Evolutionary conservation across 371 early-diverging fungal genomes (phyloP), one percentile per base, ranked within the genome.

Genomic region (Apophysomyces elegans): DNA sequence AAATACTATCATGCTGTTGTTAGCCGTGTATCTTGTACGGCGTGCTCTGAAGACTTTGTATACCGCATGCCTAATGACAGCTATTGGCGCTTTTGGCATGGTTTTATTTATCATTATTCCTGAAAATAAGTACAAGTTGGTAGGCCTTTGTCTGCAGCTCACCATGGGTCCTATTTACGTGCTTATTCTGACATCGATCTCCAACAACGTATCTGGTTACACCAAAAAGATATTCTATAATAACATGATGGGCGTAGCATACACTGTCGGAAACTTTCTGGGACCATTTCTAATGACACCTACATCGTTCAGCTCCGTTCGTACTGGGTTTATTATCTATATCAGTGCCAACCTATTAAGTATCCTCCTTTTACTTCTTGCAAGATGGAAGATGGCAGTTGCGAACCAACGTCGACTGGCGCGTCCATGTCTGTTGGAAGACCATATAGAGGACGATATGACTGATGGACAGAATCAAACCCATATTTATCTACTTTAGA

Each of bases 31-130:
- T 35, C 11, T 64, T 26, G 68, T 63, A 6, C 56, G 54, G 8
- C 66, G 61, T 18, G 68, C 71, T 7, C 62, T 66, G 14, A 59
- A 76, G 39, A 64, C 68, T 1, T 59, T 79, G 36, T 71, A 68
- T 39, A 69, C 66, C 14, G 69, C 71, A 35, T 58, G 54, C 14
- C 69, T 56, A 7, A 44, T 76, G 14, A 69, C 74, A 71, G 12
- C 44, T 11, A 61, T 75, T 36, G 71, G 72, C 58, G 62, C 70
- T n/a, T n/a, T 79, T 46, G 79, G 79, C 13, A 39, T 79, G 11
- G 67, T 79, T 2, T 54, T 79, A 35, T 58, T 79, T 9, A 35
- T 64, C 6, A 65, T 72, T 16, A 71, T 79, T n/a, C 77, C 79
- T 7, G 58, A 65, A 14, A 41, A 61, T 12, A 18, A 26, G 54